A percentile compares a stretch with the other conserved stretches of the same genome.
These are phyloP conservation scores for Pisolithus marmoratus DNA, from an alignment of 768 basidiomycete species.

Conservation along the genomic window DNA sequence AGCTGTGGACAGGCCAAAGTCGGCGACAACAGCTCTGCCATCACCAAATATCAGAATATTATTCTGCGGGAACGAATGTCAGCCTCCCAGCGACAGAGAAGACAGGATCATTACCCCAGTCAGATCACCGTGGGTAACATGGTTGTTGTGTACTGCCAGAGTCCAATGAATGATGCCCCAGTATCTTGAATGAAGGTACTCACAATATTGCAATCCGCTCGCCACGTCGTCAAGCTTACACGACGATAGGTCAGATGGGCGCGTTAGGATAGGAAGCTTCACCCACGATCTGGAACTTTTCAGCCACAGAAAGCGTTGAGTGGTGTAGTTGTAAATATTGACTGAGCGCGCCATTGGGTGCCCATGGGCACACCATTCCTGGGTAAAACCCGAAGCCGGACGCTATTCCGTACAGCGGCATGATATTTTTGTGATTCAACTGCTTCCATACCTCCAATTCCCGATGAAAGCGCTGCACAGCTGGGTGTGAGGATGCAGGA, in stretches of 20 bases:
- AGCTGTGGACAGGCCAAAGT: slow-evolving; percentile 41
- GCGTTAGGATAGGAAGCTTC: slow-evolving; percentile 5
- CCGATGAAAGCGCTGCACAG: slow-evolving; percentile 16
- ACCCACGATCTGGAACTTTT: slow-evolving; percentile 13
- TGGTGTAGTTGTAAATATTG: slow-evolving; percentile 10
- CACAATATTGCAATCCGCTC: slow-evolving; percentile 12
- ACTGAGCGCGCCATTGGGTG: slow-evolving; percentile 21
- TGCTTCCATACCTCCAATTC: slow-evolving; percentile 26
- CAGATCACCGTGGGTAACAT: slow-evolving; percentile 15
- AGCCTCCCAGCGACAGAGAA: not conserved
- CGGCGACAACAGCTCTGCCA: slow-evolving; percentile 33
- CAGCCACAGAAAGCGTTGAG: not conserved
- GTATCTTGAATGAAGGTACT: not conserved
- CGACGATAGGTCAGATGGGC: slow-evolving; percentile 15
- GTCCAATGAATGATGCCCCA: not conserved
- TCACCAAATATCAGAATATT: slow-evolving; percentile 12
- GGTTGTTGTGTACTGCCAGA: slow-evolving; percentile 10
- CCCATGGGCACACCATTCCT: slow-evolving; percentile 26
- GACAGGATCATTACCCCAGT: slow-evolving; percentile 3
- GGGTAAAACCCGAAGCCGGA: slow-evolving; percentile 20
- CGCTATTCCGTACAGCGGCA: slow-evolving; percentile 24
- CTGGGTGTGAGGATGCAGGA: fast-evolving
- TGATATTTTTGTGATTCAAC: slow-evolving; percentile 19
- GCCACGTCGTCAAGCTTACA: slow-evolving; percentile 10
- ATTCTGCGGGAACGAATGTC: slow-evolving; percentile 3